Conservation (phyloP, 1,284 basidiomycete genomes). For the Ceraceosorus guamensis region DNA sequence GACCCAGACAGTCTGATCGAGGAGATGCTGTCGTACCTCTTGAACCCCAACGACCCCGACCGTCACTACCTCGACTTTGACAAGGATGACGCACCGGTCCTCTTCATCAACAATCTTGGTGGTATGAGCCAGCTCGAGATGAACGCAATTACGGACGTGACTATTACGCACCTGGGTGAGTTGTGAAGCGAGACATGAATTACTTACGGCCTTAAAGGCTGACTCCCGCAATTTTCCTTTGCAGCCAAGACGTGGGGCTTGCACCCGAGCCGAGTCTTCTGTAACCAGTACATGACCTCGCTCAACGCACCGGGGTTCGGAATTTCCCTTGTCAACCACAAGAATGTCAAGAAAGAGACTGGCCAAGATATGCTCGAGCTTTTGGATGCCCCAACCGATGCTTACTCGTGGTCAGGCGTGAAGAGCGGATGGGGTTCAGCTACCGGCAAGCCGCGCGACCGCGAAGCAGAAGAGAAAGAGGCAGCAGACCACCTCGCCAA, state of each 20-base stretch:
- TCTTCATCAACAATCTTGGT: conserved; percentile 58
- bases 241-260: conserved; percentile 30
- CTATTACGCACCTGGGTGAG: conserved; percentile 52
- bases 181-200: conserved; percentile 32
- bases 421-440: conserved; percentile 33
- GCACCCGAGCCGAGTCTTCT: conserved; percentile 50
- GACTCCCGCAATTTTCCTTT: conserved; percentile 2
- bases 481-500: conserved; percentile 28
- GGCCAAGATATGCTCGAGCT: conserved; percentile 48
- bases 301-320: conserved; percentile 54
- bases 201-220: background rate
- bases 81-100: conserved; percentile 50
- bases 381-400: conserved; percentile 52
- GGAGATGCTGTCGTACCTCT: conserved; percentile 42
- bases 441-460: conserved; percentile 34
- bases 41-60: conserved; percentile 51
- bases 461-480: conserved; percentile 38
- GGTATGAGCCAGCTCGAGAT: conserved; percentile 58
- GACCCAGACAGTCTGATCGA: conserved; percentile 27
- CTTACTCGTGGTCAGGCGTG: conserved; percentile 51
- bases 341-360: conserved; percentile 46
- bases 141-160: conserved; percentile 54
- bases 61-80: conserved; percentile 50
- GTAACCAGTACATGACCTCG: conserved; percentile 52
- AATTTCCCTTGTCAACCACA: conserved; percentile 52